A percentile compares a stretch with the other conserved stretches of the same genome.
Evolutionary conservation across 495 filamentous ascomycete species (phyloP).

Genomic region (Xylaria palmicola): DNA sequence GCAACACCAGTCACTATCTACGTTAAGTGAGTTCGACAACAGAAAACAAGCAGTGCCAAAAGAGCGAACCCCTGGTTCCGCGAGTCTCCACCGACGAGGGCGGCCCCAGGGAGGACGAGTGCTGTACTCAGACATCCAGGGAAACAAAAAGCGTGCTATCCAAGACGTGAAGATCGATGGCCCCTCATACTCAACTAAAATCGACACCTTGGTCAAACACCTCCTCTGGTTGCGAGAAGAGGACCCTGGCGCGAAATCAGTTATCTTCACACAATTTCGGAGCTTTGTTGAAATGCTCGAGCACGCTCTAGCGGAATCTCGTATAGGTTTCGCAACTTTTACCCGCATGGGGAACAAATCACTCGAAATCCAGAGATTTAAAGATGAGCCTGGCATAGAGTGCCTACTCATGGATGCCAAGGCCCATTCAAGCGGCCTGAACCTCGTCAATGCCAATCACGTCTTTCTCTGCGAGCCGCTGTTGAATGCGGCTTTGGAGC

Average conservation of each 20-base stretch:
- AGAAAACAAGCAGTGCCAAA: conserved; percentile 63
- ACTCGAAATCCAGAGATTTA: conserved; percentile 71
- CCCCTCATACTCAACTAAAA: conserved; percentile 79
- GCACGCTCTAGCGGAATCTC: conserved; percentile 62
- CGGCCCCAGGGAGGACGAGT: conserved; percentile 24
- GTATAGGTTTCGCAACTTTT: conserved; percentile 70
- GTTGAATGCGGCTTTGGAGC: conserved; percentile 86
- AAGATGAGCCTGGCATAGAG: conserved; percentile 69
- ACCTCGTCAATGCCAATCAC: conserved; percentile 87
- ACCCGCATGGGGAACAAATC: conserved; percentile 42
- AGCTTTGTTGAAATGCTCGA: conserved; percentile 76
- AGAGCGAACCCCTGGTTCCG: neutral
- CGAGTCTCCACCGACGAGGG: neutral
- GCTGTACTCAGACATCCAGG: conserved; percentile 77
- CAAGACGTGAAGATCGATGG: conserved; percentile 73
- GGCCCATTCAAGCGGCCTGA: conserved; percentile 83
- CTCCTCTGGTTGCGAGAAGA: conserved; percentile 78
- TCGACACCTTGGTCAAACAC: conserved; percentile 79
- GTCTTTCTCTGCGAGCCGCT: conserved; percentile 94
- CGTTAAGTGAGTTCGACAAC: conserved; percentile 79
- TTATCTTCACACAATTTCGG: conserved; percentile 85
- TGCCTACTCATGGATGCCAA: conserved; percentile 88
- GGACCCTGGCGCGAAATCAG: conserved; percentile 84
- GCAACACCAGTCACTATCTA: conserved; percentile 52
- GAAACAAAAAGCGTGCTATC: conserved; percentile 71